Base-by-base conservation (phyloP, 164 flowering plant species). In the Aristolochia contorta region DNA sequence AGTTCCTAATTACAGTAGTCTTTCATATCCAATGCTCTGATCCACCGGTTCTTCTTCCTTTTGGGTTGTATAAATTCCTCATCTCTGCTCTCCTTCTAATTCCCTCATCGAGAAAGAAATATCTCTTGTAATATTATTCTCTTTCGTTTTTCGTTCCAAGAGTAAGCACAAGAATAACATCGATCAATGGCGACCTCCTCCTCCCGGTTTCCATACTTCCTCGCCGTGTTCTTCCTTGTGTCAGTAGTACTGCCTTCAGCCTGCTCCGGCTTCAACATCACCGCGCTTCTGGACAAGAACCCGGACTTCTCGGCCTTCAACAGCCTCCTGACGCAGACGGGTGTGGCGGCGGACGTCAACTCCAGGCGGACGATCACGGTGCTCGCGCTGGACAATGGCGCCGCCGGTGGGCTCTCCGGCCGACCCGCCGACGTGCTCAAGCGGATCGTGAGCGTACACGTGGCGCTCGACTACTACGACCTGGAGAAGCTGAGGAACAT, bases 381-480 rank as follows among this genome's bases (percentile, higher is more conserved):
- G 59, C 85, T 91, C 4, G 91, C 69, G 0, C 73, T 88, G 4
- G 72, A 69, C 47, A 76, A 88, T 57, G 47, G 32, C 56, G 55
- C 59, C 46, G 21, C 27, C 9, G n/a, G 20, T 2, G 16, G 21
- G 8, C 8, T 32, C 8, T 55, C 84, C 0, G 76, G 75, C 2
- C 67, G 52, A 19, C 59, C 87, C 0, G 0, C n/a, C 0, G 79
- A 72, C 12, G 60, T 50, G 4, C 24, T 76, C 1, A 78, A 74
- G 61, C 65, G 47, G 25, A 69, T 84, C 54, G 41, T 85, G 64
- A 70, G 77, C 64, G 54, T 69, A 16, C 95, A 90, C 50, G 89
- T 85, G 0, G 49, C 84, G 3, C 81, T 84, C 1, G 92, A 87
- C 61, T 90, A 84, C 73, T 87, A 63, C 54, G 95, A 85, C 52